These are phyloP conservation scores for Fusarium agapanthi DNA, from an alignment of 2,329 filamentous ascomycete genomes.

Conservation along the genomic window DNA sequence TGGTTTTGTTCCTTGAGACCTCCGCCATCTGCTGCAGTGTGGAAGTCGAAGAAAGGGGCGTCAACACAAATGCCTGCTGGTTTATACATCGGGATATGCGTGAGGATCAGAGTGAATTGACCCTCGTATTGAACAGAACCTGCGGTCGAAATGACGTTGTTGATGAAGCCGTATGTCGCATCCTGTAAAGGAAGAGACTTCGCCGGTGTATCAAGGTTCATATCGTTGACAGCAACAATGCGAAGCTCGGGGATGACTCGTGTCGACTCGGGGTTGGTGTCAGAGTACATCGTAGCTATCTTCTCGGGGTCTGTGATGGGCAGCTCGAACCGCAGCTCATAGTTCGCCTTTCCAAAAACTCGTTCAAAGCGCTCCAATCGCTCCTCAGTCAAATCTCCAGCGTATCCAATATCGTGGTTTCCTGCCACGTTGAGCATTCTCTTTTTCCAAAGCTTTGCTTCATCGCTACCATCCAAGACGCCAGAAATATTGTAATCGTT, in stretches of 20 bases:
- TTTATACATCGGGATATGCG: conserved; percentile 92
- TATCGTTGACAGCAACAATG: conserved; percentile 86
- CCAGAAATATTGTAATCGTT: conserved; percentile 61
- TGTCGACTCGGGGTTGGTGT: conserved; percentile 55
- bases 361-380: conserved; percentile 83
- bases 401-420: conserved; percentile 97
- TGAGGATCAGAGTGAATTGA: conserved; percentile 84
- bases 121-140: conserved; percentile 68
- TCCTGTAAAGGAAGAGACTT: conserved; percentile 72
- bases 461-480: conserved; percentile 55
- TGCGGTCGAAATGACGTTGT: conserved; percentile 70
- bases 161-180: conserved; percentile 80
- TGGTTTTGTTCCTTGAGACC: conserved; percentile 92
- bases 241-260: conserved; percentile 74
- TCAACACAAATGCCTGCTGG: conserved; percentile 83
- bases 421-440: conserved; percentile 90
- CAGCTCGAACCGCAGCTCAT: conserved; percentile 80
- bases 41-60: conserved; percentile 82
- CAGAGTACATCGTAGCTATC: conserved; percentile 54
- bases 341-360: conserved; percentile 88
- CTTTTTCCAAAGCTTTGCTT: conserved; percentile 70
- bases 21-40: conserved; percentile 68
- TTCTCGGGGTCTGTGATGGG: conserved; percentile 53
- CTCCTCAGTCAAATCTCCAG: conserved; percentile 83
- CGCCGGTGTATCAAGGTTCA: conserved; percentile 91